Evolutionary conservation across 106 monocot genomes (phyloP), one percentile per base, ranked within the genome.

Genomic region (Acanthochlamys bracteata): DNA sequence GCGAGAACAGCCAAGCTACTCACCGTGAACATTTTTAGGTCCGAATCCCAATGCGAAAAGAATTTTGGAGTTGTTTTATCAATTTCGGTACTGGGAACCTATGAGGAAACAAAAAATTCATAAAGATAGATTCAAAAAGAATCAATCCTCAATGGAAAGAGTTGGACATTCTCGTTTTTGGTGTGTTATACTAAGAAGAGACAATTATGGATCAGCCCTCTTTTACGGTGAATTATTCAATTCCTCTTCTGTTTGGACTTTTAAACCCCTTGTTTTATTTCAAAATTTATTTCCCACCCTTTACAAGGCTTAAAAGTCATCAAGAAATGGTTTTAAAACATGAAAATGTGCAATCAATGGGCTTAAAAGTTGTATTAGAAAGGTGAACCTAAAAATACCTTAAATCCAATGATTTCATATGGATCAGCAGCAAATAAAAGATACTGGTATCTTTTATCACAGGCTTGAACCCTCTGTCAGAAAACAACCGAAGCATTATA

Each of bases 31-130:
- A 88, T 89, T 66, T 98, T 98, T 40, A 85, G 67, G 66, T 98
- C 98, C 10, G 88, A 88, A 83, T 98, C 92, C 98, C 98, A 98
- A 71, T 98, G 88, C 17, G 88, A 83, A 55, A 98, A 98, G 79
- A 98, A 98, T 59, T 98, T 98, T 11, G 83, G 71, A 10, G 98
- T 81, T 8, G 87, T 80, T 65, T 92, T 98, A 70, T 98, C 98
- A 23, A 98, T 83, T 66, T 98, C 92, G 20, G 92, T 85, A 65
- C 98, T 98, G 41, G 98, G 88, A 59, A 98, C 85, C 98, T 96
- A 80, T 13, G n/a, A n/a, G 54, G 78, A 51, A 53, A 24, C 41
- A 60, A 16, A 0, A 23, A 24, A 24, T 0, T 3, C 13, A 22
- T 57, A 24, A 1, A 0, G 4, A 10, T 12, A 57, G 3, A 0